These are phyloP conservation scores for Begonia masoniana DNA, from an alignment of 306 rosid genomes.

Conservation along the genomic window DNA sequence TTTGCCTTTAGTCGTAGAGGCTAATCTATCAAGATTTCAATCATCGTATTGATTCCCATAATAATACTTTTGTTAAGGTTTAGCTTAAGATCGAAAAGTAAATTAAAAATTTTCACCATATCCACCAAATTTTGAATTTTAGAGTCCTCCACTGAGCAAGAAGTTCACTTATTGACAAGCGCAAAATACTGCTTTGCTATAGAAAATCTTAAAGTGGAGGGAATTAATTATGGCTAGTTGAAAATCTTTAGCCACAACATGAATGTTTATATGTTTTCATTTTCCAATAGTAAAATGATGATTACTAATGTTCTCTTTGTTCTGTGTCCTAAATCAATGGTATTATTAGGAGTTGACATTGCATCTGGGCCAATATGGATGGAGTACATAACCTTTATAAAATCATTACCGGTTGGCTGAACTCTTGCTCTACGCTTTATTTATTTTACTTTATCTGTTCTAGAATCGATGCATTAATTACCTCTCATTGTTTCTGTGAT, in stretches of 20 bases:
- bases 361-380: constrained; percentile 96
- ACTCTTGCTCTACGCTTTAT: constrained; percentile 11
- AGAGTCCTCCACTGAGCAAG: too few species aligned
- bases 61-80: too few species aligned
- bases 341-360: constrained; percentile 69
- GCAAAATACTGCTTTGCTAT: too few species aligned
- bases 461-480: constrained; percentile 1
- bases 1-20: too few species aligned
- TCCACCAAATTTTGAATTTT: not conserved
- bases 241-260: not conserved
- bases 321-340: not conserved
- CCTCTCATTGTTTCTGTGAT: constrained; percentile 6
- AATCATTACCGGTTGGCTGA: constrained; percentile 67
- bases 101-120: not conserved
- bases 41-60: too few species aligned
- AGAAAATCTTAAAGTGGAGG: too few species aligned
- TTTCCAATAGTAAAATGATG: not conserved
- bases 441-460: constrained; percentile 6
- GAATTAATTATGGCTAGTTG: too few species aligned
- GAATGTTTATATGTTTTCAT: too few species aligned
- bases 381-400: constrained; percentile 79
- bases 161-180: too few species aligned
- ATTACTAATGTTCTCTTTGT: not conserved
- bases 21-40: too few species aligned
- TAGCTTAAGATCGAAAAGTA: too few species aligned